Evolutionary conservation across 805 yeast species (phyloP).

Genomic region (Candida sithepensis): DNA sequence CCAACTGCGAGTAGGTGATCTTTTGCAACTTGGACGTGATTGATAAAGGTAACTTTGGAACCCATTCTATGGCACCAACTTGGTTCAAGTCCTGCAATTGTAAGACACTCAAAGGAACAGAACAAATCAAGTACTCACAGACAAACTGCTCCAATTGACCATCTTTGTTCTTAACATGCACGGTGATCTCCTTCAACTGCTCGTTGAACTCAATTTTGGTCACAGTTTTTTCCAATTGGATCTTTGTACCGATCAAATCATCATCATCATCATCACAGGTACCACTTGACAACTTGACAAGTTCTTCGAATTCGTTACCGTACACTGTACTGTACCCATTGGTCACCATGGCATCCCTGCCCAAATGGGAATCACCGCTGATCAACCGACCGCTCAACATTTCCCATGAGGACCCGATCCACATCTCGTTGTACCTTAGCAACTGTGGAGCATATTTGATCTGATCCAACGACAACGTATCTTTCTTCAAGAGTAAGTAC

Average conservation of each 20-base stretch:
- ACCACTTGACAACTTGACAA: constrained; percentile 14
- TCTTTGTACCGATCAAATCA: constrained; percentile 13
- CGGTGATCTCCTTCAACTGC: constrained; percentile 15
- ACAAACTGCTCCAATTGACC: constrained; percentile 12
- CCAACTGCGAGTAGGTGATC: constrained; percentile 39
- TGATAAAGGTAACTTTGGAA: constrained; percentile 32
- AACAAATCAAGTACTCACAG: constrained; percentile 41
- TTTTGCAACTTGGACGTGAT: constrained; percentile 27
- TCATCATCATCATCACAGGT: background rate
- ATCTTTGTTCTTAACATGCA: constrained; percentile 11
- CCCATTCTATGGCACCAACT: constrained; percentile 30
- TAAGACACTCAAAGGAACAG: constrained; percentile 49
- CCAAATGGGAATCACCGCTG: constrained; percentile 37
- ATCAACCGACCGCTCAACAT: constrained; percentile 55
- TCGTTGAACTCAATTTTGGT: constrained; percentile 22
- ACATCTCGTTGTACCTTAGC: constrained; percentile 57
- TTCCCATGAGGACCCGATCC: constrained; percentile 76
- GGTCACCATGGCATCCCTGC: constrained; percentile 66
- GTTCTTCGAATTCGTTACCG: constrained; percentile 29
- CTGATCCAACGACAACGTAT: constrained; percentile 48
- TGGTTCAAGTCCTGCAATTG: constrained; percentile 28
- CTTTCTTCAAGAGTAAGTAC: constrained; percentile 44
- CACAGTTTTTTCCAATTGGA: constrained; percentile 24
- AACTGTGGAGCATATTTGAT: constrained; percentile 46
- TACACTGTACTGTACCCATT: constrained; percentile 49